Percentiles rank a stretch among this genome's conserved stretches.
Evolutionary conservation across 257 asterid species (phyloP).

Genomic region (Solanum pennellii): DNA sequence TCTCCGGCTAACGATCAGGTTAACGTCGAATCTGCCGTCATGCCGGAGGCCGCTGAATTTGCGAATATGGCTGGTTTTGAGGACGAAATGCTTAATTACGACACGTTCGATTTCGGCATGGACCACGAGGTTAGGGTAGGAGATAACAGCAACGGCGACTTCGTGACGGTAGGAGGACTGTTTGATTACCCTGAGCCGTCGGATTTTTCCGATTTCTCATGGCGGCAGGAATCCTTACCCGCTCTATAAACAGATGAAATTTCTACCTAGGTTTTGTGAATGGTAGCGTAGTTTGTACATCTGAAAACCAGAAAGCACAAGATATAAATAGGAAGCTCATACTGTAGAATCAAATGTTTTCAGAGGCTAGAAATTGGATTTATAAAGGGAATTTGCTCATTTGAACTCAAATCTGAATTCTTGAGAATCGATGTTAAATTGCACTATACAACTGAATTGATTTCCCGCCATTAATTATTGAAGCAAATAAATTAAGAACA

Average conservation of each 20-base stretch:
- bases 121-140: not conserved
- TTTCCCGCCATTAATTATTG: not conserved
- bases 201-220: conserved; percentile 13
- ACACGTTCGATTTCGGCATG: conserved; percentile 15
- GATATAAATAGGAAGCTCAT: not conserved
- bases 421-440: not conserved
- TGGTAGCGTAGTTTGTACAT: conserved; percentile 12
- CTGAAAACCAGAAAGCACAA: not conserved
- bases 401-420: not conserved
- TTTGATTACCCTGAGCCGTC: conserved; percentile 18
- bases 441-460: not conserved
- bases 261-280: not conserved
- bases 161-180: conserved; percentile 18
- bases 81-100: conserved; percentile 16
- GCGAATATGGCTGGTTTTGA: conserved; percentile 1
- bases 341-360: not conserved
- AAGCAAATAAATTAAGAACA: not conserved
- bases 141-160: conserved; percentile 1
- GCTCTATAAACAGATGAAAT: conserved; percentile 9
- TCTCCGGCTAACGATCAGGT: not conserved
- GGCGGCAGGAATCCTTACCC: conserved; percentile 25
- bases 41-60: not conserved
- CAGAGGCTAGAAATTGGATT: not conserved
- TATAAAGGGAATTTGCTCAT: not conserved
- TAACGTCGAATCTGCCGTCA: not conserved